Evolutionary conservation across 805 yeast species (phyloP).

Genomic region (Jamesozyma lodderae): DNA sequence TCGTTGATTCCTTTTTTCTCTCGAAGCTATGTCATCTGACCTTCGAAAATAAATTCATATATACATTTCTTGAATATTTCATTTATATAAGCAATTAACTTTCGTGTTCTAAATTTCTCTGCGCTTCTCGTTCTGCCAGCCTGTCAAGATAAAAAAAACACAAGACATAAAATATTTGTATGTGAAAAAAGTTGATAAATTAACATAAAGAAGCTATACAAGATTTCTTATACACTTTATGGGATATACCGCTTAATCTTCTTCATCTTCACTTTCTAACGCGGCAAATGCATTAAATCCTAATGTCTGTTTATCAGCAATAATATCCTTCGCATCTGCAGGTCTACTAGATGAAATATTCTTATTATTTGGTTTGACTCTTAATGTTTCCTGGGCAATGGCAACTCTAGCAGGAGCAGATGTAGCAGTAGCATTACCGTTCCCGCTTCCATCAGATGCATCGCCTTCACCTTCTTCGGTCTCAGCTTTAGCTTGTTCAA

Average conservation of each 20-base stretch:
- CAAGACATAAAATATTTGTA: background rate
- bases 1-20: background rate
- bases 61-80: too few relatives aligned
- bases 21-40: too few relatives aligned
- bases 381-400: constrained; percentile 38
- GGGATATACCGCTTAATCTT: constrained; percentile 22
- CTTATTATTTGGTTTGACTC: constrained; percentile 62
- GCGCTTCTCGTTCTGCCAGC: too few relatives aligned
- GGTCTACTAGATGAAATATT: constrained; percentile 68
- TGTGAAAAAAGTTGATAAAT: background rate
- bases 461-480: constrained; percentile 14
- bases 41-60: too few relatives aligned
- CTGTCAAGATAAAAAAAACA: too few relatives aligned
- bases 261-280: constrained; percentile 50
- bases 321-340: constrained; percentile 61
- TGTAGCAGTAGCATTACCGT: constrained; percentile 17
- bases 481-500: constrained; percentile 36
- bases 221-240: background rate
- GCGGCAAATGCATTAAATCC: constrained; percentile 79
- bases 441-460: constrained; percentile 37
- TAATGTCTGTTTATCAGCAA: constrained; percentile 56
- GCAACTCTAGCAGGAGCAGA: constrained; percentile 9
- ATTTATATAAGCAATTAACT: too few relatives aligned
- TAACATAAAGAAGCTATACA: background rate
- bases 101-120: too few relatives aligned